A percentile compares a stretch with the other conserved stretches of the same genome.
Evolutionary conservation across 768 basidiomycete genomes (phyloP).

Genomic region (Russula sp.): DNA sequence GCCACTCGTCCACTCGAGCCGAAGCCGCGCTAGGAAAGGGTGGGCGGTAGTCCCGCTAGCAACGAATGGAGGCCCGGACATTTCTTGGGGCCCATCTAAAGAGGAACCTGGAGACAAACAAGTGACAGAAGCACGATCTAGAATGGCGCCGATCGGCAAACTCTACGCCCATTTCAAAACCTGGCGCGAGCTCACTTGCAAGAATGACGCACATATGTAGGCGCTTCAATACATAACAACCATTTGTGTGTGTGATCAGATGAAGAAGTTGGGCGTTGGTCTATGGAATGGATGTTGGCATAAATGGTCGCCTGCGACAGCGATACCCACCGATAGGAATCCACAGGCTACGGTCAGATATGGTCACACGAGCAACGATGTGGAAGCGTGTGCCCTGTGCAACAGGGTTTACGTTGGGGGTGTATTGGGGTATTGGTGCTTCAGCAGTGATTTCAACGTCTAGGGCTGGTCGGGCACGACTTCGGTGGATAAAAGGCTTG

Average conservation of each 20-base stretch:
- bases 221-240: conserved; percentile 45
- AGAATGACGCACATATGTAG: conserved; percentile 45
- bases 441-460: conserved; percentile 32
- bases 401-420: background rate
- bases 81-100: conserved; percentile 38
- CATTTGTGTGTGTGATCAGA: conserved; percentile 45
- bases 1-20: conserved; percentile 44
- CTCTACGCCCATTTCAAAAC: conserved; percentile 34
- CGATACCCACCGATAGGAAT: conserved; percentile 40
- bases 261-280: conserved; percentile 34
- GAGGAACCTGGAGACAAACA: conserved; percentile 38
- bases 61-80: conserved; percentile 41
- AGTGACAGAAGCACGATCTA: conserved; percentile 38
- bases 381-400: conserved; percentile 45
- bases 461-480: conserved; percentile 40
- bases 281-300: conserved; percentile 32
- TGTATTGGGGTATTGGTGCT: background rate
- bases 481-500: conserved; percentile 44
- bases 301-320: background rate
- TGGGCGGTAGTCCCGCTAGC: conserved; percentile 17
- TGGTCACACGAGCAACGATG: conserved; percentile 43
- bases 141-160: conserved; percentile 38
- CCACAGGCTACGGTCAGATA: conserved; percentile 47
- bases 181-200: background rate
- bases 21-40: conserved; percentile 38